Base-by-base conservation (phyloP, 768 basidiomycete species). In the Termitomyces sp. region DNA sequence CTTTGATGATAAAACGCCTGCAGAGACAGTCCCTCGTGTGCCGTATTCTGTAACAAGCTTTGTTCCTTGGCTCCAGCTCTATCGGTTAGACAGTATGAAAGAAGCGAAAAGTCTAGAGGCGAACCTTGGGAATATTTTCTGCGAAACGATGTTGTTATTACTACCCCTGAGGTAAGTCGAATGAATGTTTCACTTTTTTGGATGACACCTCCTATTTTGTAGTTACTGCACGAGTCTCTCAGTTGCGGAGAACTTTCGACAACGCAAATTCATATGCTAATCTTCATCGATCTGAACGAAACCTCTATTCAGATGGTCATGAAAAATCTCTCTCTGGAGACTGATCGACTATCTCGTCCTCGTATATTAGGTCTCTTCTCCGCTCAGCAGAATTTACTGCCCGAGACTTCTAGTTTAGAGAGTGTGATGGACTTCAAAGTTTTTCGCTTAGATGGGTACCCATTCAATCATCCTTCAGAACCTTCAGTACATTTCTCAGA, bases 141-240 rank as follows among this genome's bases (percentile, higher is more conserved):
- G 6, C 35, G n/a, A 25, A 36, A 49, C 7, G 23, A 49, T 35
- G 48, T 49, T 18, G 23, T 18, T n/a, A 25, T 49, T 36, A 69
- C 70, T n/a, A 65, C 74, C 22, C 65, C 72, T 5, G 67, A 72
- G 45, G 81, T 76, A 56, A 66, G 74, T 58, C 46, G 12, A 11
- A 31, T 39, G 12, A 11, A 31, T 39, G 9, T 33, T 35, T 49
- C 32, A 46, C 4, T 31, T 25, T 15, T 31, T 15, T 31, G 35
- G 7, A 15, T 36, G 12, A 29, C 29, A 62, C 32, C 53, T 39
- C 49, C 44, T 33, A 48, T 42, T 44, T 32, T 48, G 38, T 42
- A 81, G 80, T 59, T 70, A 25, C 62, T 83, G 27, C 68, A 77
- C 23, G 66, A 71, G 42, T 75, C 71, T 36, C 60, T 82, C 12